Base-by-base conservation (phyloP, 2,329 filamentous ascomycete genomes). In the Aureobasidium sp. region DNA sequence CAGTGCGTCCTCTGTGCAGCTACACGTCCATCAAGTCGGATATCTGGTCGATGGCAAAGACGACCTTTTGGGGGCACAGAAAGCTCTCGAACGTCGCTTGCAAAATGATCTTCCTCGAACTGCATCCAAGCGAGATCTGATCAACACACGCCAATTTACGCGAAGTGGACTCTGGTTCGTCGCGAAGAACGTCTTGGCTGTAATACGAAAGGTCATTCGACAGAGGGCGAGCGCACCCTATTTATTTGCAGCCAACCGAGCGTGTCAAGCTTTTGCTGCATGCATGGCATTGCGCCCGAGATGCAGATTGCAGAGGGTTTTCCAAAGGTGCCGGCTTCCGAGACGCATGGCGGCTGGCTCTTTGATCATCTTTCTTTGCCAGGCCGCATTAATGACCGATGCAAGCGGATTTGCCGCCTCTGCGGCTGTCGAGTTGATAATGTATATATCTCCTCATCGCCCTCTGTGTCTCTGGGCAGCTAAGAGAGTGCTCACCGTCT, bases 91-190 rank as follows among this genome's bases (percentile, higher is more conserved):
- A 58, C 55, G 19, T 58, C 55, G 55, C 55, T 58, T 58, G 55
- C n/a, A 11, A n/a, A 43, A 27, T 21, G 51, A 55, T 55, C 51
- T 55, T 33, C 51, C 29, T 33, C 19, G 25, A 43, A 10, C 53
- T 57, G 53, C 53, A 40, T 57, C 53, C 55, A 58, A 58, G 55
- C 55, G 55, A 58, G 42, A 47, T 58, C 55, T 46, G 55, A 58
- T 58, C 55, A 38, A 29, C 55, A 40, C 23, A 40, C 43, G 42
- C 37, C 27, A 21, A 9, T 40, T 25, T 58, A 58, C 42, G 55
- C 55, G 55, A 58, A 31, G 55, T 37, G 42, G 40, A 57, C 15
- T 33, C 27, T 31, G 19, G 11, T 37, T 37, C 13, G 23, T 47
- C 31, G 21, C 43, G 15, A 43, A 47, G 35, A 29, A 29, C 15